Conservation (phyloP, 169 alveolate genomes). For the Plasmodium vivax region DNA sequence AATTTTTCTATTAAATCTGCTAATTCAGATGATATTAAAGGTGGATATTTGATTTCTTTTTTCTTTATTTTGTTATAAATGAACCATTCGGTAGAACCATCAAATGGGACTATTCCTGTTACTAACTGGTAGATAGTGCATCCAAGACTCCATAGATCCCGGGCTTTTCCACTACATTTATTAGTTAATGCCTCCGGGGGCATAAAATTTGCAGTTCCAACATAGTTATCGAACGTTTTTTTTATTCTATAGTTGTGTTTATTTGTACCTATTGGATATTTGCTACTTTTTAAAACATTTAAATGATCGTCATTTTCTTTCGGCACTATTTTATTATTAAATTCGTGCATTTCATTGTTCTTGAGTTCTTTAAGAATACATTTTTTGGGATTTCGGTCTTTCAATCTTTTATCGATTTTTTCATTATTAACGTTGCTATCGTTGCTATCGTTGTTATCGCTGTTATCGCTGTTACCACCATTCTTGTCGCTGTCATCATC, state of each 20-base stretch:
- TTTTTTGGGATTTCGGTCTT: conserved; percentile 10
- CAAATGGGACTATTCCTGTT: conserved; percentile 85
- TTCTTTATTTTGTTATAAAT: conserved; percentile 76
- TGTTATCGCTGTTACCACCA: no score
- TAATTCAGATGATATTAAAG: conserved; percentile 76
- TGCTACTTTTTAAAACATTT: conserved; percentile 2
- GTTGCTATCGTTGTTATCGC: not conserved
- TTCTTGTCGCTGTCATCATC: not conserved
- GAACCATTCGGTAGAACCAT: conserved; percentile 85
- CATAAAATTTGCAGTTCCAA: conserved; percentile 95
- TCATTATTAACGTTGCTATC: conserved; percentile 5
- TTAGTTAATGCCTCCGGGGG: conserved; percentile 94
- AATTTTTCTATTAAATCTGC: conserved; percentile 80
- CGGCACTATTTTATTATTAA: conserved; percentile 15
- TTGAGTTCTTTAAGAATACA: conserved; percentile 25
- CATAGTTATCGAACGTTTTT: conserved; percentile 87
- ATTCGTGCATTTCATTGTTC: conserved; percentile 49
- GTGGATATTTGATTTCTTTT: conserved; percentile 76
- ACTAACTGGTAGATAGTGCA: conserved; percentile 91
- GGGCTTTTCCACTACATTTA: conserved; percentile 85
- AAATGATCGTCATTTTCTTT: conserved; percentile 9
- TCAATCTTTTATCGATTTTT: conserved; percentile 7
- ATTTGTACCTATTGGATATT: conserved; percentile 18
- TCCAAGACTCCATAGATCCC: conserved; percentile 94
- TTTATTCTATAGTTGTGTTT: conserved; percentile 70